A percentile compares a stretch with the other conserved stretches of the same genome.
phyloP scores from a whole-genome alignment of 2,329 filamentous ascomycete species.

The Fusarium liriodendri region DNA sequence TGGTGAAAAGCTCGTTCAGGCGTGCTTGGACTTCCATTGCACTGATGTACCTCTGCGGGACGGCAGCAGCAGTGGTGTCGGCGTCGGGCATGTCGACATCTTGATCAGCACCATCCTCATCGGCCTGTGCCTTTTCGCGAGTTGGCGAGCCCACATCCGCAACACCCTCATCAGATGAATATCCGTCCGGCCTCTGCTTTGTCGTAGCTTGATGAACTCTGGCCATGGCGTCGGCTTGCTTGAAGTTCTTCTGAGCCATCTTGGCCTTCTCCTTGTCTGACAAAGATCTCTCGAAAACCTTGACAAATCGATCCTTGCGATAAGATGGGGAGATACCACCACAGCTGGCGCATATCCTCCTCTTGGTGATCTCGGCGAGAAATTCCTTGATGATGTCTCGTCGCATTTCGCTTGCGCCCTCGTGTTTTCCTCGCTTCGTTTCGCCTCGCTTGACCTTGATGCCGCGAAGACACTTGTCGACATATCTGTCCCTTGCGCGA shows the following conservation, averaged over 20 bases:
- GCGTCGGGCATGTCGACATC: conserved; percentile 49
- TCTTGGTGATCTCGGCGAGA: conserved; percentile 75
- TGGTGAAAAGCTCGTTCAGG: conserved; percentile 82
- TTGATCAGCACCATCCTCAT: conserved; percentile 62
- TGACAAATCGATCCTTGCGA: conserved; percentile 90
- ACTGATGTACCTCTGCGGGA: conserved; percentile 79
- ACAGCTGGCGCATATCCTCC: conserved; percentile 75
- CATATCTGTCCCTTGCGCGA: conserved; percentile 72
- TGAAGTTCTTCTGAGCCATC: conserved; percentile 78
- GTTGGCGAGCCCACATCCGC: conserved; percentile 70
- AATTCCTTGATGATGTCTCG: conserved; percentile 84
- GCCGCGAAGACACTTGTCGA: conserved; percentile 75
- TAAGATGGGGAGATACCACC: conserved; percentile 82
- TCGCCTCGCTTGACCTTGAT: conserved; percentile 63
- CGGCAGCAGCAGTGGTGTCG: conserved; percentile 25
- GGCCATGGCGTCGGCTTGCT: conserved; percentile 76
- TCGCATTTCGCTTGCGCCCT: conserved; percentile 82
- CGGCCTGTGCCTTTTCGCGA: conserved; percentile 48
- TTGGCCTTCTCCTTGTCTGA: conserved; percentile 78
- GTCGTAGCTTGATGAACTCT: conserved; percentile 46
- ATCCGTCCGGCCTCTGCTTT: conserved; percentile 55
- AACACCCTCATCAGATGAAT: conserved; percentile 74
- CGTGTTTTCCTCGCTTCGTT: conserved; percentile 77
- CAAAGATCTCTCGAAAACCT: conserved; percentile 90
- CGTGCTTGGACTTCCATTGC: conserved; percentile 85